These are phyloP conservation scores for Coccinonectria pachysandricola DNA, from an alignment of 2,329 filamentous ascomycete species.

Conservation along the genomic window DNA sequence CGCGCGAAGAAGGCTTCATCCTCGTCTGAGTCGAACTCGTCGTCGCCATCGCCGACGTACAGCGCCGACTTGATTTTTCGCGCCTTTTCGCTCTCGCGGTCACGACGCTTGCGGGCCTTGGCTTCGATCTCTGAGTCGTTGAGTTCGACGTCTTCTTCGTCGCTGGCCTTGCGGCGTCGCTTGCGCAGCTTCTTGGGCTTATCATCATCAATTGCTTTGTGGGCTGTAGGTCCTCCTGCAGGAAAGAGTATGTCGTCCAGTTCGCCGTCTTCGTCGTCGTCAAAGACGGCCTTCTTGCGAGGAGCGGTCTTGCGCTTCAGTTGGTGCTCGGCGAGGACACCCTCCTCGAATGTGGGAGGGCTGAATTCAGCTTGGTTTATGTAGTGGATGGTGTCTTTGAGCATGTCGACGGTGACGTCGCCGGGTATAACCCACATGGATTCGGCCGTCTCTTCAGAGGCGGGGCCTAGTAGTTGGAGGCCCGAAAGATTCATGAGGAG, in stretches of 20 bases:
- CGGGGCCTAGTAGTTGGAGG: constrained; percentile 47
- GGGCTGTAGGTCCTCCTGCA: constrained; percentile 52
- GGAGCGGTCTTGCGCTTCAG: constrained; percentile 59
- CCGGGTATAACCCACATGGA: constrained; percentile 71
- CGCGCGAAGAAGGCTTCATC: constrained; percentile 63
- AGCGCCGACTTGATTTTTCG: constrained; percentile 74
- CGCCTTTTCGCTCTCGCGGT: constrained; percentile 66
- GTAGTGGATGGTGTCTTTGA: constrained; percentile 58
- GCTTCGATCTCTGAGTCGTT: constrained; percentile 56
- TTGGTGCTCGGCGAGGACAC: constrained; percentile 63
- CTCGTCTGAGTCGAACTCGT: constrained; percentile 73
- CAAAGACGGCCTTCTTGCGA: constrained; percentile 51
- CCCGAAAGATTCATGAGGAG: constrained; percentile 72
- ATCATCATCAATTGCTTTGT: constrained; percentile 42
- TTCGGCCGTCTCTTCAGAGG: constrained; percentile 59
- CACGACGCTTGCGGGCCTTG: constrained; percentile 48
- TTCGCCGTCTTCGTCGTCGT: constrained; percentile 56
- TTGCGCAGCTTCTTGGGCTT: constrained; percentile 37
- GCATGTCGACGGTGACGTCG: constrained; percentile 48
- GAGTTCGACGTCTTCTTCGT: constrained; percentile 33
- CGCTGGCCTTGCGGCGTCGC: constrained; percentile 37
- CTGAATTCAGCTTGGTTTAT: constrained; percentile 72
- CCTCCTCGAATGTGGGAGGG: constrained; percentile 68
- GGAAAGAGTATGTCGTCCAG: constrained; percentile 54
- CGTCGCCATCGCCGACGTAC: constrained; percentile 75